These are phyloP conservation scores for Dothiorella sarmentorum DNA, from an alignment of 2,329 filamentous ascomycete species.

Conservation along the genomic window DNA sequence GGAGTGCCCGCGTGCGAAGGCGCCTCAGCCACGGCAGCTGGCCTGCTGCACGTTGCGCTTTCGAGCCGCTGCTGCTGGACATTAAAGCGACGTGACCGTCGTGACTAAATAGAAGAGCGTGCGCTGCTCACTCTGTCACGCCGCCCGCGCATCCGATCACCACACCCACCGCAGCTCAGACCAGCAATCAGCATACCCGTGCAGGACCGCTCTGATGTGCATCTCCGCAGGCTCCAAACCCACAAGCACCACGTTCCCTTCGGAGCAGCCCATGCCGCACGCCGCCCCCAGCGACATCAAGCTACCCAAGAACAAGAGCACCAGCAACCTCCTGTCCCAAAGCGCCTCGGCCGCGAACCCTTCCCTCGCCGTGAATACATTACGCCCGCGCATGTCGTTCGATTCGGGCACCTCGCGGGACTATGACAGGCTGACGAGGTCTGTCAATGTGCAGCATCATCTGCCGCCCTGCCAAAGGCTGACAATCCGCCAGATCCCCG, in stretches of 20 bases:
- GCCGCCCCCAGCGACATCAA: slow-evolving; percentile 28
- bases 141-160: slow-evolving; percentile 16
- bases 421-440: slow-evolving; percentile 69
- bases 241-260: slow-evolving; percentile 10
- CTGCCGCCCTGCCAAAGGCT: background rate
- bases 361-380: slow-evolving; percentile 51
- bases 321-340: slow-evolving; percentile 45
- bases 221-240: slow-evolving; percentile 18
- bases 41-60: slow-evolving; percentile 1
- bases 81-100: slow-evolving; percentile 16
- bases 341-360: slow-evolving; percentile 25
- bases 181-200: too few relatives aligned
- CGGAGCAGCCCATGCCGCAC: slow-evolving; percentile 4
- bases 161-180: slow-evolving; percentile 17
- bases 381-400: slow-evolving; percentile 70
- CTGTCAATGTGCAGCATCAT: slow-evolving; percentile 33
- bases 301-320: slow-evolving; percentile 49
- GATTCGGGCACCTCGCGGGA: slow-evolving; percentile 59
- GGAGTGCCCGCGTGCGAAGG: background rate
- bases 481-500: slow-evolving; percentile 50
- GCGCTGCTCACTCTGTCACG: background rate
- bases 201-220: slow-evolving; percentile 18
- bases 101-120: slow-evolving; percentile 5
- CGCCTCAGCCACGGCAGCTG: slow-evolving; percentile 2
- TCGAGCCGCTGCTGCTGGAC: background rate